Conservation (phyloP, 495 filamentous ascomycete species). For the Oidiodendron maius region DNA sequence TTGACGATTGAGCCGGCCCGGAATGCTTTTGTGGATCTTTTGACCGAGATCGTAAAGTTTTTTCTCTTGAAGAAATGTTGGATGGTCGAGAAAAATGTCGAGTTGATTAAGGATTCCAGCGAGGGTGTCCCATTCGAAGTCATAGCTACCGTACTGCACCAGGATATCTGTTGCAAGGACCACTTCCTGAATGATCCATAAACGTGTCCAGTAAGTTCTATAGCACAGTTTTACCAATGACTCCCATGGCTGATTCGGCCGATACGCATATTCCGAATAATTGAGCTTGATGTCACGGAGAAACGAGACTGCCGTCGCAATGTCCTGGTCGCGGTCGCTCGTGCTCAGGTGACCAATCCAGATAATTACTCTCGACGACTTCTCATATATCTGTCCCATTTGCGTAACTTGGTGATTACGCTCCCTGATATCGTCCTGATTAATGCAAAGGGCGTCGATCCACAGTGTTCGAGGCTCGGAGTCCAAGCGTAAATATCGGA, state of each 20-base stretch:
- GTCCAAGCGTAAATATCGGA: conserved; percentile 1
- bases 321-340: conserved; percentile 1
- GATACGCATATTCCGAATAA: no score
- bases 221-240: background rate
- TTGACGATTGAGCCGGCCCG: no score
- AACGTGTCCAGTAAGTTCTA: conserved; percentile 4
- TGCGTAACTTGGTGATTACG: conserved; percentile 19
- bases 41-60: background rate
- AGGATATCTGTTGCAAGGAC: background rate
- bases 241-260: background rate
- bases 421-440: conserved; percentile 23
- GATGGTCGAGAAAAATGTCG: background rate
- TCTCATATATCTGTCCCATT: conserved; percentile 23
- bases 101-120: background rate
- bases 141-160: background rate
- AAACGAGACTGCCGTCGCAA: background rate
- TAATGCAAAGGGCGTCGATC: conserved; percentile 26
- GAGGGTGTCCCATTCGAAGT: conserved; percentile 1
- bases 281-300: background rate
- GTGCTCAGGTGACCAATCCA: conserved; percentile 6
- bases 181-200: conserved; percentile 7
- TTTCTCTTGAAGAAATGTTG: background rate
- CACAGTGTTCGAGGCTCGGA: conserved; percentile 11
- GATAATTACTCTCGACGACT: conserved; percentile 2
- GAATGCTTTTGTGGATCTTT: conserved; percentile 2